These are phyloP conservation scores for Trifolium pratense DNA, from an alignment of 306 rosid genomes.

Conservation along the genomic window DNA sequence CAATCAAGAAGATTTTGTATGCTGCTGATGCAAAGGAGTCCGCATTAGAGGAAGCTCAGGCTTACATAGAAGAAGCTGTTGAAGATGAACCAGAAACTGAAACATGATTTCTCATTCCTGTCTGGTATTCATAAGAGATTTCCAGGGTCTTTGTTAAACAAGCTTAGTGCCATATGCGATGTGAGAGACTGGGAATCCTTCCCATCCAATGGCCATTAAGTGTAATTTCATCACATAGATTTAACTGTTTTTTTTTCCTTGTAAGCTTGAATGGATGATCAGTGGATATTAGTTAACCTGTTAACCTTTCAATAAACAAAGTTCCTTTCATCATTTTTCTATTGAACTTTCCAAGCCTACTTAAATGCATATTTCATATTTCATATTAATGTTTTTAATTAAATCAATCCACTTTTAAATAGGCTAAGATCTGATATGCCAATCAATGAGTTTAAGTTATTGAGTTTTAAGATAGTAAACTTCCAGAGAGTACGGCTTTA, in stretches of 20 bases:
- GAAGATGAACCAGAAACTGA: constrained; percentile 50
- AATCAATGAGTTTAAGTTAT: too few species aligned
- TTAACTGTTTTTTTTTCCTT: constrained; percentile 40
- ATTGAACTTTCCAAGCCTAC: too few species aligned
- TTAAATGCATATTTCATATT: too few species aligned
- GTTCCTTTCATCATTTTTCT: not conserved
- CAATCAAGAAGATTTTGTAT: constrained; percentile 85
- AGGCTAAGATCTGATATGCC: too few species aligned
- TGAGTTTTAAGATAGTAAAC: too few species aligned
- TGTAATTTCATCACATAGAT: constrained; percentile 41
- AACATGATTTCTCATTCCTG: constrained; percentile 44
- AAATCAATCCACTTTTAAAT: too few species aligned
- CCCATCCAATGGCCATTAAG: constrained; percentile 39
- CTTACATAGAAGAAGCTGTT: constrained; percentile 50
- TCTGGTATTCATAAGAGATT: constrained; percentile 34
- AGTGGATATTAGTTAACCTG: constrained; percentile 36
- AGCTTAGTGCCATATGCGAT: constrained; percentile 22
- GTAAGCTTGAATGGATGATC: constrained; percentile 44
- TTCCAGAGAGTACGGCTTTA: too few species aligned
- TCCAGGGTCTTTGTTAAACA: constrained; percentile 35
- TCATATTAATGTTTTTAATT: too few species aligned
- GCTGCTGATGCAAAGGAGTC: constrained; percentile 92
- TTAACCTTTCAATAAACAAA: constrained; percentile 38
- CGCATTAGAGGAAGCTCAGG: constrained; percentile 87
- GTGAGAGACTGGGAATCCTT: constrained; percentile 38